Evolutionary conservation across 768 basidiomycete species (phyloP).

Genomic region (Lanmaoa pseudosensibilis): DNA sequence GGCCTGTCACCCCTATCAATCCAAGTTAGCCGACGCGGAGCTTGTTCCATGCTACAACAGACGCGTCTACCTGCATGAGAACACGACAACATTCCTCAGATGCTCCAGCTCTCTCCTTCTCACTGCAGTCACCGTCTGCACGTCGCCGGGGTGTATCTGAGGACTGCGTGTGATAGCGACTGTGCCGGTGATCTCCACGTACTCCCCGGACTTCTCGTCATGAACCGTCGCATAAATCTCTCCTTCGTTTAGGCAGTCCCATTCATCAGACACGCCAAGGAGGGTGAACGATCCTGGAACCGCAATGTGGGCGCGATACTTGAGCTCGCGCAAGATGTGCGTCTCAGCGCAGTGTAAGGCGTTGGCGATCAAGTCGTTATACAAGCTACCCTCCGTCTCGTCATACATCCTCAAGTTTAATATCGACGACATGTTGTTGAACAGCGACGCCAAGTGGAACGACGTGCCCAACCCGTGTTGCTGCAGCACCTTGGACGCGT

Average conservation of each 20-base stretch:
- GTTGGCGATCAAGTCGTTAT: conserved; percentile 39
- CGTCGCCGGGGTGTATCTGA: conserved; percentile 52
- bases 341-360: conserved; percentile 40
- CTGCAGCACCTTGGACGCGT: conserved; percentile 40
- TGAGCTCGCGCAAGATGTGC: conserved; percentile 51
- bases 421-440: conserved; percentile 37
- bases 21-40: conserved; percentile 4
- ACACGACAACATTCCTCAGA: conserved; percentile 49
- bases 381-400: conserved; percentile 14
- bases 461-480: conserved; percentile 47
- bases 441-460: conserved; percentile 44
- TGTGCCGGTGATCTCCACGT: conserved; percentile 34
- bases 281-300: conserved; percentile 50
- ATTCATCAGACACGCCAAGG: conserved; percentile 54
- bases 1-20: conserved; percentile 41
- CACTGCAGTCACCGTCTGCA: conserved; percentile 44
- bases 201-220: conserved; percentile 31
- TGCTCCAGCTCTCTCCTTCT: conserved; percentile 39
- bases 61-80: conserved; percentile 42
- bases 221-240: conserved; percentile 47
- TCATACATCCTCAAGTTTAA: conserved; percentile 31
- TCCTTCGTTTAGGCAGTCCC: conserved; percentile 44
- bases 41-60: not conserved
- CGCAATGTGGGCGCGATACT: conserved; percentile 50
- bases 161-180: conserved; percentile 53